Percentiles rank a stretch among this genome's conserved stretches.
phyloP scores from a whole-genome alignment of 2,329 filamentous ascomycete species.

The Aspergillus melleus region DNA sequence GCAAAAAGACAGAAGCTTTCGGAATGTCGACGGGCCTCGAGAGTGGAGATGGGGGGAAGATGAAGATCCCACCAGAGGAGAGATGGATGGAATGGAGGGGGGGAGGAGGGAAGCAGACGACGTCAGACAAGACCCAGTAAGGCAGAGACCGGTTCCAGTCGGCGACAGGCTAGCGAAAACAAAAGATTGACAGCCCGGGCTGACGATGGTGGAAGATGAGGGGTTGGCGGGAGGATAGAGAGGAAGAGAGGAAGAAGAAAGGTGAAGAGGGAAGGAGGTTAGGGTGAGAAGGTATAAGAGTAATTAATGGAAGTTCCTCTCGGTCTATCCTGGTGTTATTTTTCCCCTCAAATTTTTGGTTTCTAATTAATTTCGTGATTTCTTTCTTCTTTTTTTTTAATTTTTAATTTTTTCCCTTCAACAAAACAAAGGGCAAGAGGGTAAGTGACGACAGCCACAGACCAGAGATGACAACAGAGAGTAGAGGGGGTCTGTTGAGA shows the following conservation, averaged over 20 bases:
- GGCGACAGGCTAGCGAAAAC: conserved; percentile 23
- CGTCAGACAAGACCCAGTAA: conserved; percentile 19
- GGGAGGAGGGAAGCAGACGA: conserved; percentile 18
- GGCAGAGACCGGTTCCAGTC: conserved; percentile 15
- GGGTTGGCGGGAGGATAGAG: conserved; percentile 4
- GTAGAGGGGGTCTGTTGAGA: conserved; percentile 9
- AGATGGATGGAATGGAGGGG: conserved; percentile 10
- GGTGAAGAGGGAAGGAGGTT: background rate
- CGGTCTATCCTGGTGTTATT: background rate
- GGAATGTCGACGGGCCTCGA: conserved; percentile 12
- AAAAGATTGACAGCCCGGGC: conserved; percentile 24
- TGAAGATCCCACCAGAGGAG: conserved; percentile 6
- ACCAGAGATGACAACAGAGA: conserved; percentile 17
- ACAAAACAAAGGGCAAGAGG: background rate
- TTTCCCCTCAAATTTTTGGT: background rate
- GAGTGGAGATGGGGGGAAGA: conserved; percentile 18
- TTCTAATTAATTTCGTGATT: background rate
- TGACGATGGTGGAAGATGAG: conserved; percentile 10
- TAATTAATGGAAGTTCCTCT: background rate
- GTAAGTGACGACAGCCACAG: background rate
- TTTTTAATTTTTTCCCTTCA: conserved; percentile 5
- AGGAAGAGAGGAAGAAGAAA: background rate
- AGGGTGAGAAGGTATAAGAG: conserved; percentile 1
- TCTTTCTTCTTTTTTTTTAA: background rate
- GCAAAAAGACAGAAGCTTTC: conserved; percentile 10